Conservation (phyloP, 495 filamentous ascomycete species). For the Hyaloscypha bicolor region DNA sequence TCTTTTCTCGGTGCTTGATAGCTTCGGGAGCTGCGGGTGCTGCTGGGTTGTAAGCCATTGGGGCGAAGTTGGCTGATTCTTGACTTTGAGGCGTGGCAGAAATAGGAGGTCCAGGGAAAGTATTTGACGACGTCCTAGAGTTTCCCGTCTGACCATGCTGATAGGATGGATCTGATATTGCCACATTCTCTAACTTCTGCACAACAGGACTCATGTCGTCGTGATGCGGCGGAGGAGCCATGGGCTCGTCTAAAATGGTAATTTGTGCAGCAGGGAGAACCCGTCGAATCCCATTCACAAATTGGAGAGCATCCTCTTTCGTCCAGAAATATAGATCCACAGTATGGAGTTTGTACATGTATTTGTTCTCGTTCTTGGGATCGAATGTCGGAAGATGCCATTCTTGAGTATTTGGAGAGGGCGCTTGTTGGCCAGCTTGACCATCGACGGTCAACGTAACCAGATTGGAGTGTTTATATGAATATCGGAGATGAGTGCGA, state of each 20-base stretch:
- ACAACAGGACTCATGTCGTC: slow-evolving; percentile 75
- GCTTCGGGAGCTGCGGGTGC: slow-evolving; percentile 84
- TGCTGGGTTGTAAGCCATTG: slow-evolving; percentile 89
- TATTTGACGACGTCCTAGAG: slow-evolving; percentile 42
- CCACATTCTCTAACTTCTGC: slow-evolving; percentile 80
- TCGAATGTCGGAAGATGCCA: slow-evolving; percentile 81
- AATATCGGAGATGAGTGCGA: slow-evolving; percentile 65
- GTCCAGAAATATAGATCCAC: slow-evolving; percentile 93
- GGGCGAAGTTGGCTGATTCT: slow-evolving; percentile 55
- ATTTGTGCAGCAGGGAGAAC: slow-evolving; percentile 64
- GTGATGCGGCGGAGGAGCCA: slow-evolving; percentile 48
- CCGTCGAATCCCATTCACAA: slow-evolving; percentile 65
- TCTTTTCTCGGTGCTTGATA: slow-evolving; percentile 85
- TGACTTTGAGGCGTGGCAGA: slow-evolving; percentile 40
- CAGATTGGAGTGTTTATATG: slow-evolving; percentile 74
- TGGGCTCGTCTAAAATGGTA: slow-evolving; percentile 58
- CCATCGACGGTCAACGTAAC: slow-evolving; percentile 76
- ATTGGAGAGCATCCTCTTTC: slow-evolving; percentile 69
- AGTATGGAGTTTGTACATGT: slow-evolving; percentile 76
- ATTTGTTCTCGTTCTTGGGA: slow-evolving; percentile 66
- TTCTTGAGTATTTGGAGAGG: slow-evolving; percentile 50
- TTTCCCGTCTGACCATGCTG: slow-evolving; percentile 55
- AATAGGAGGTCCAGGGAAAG: slow-evolving; percentile 31
- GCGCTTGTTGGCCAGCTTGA: slow-evolving; percentile 34
- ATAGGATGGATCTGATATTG: slow-evolving; percentile 66